A percentile compares a stretch with the other conserved stretches of the same genome.
Conservation (phyloP, 2,329 filamentous ascomycete genomes). For the Epichloe glyceriae region DNA sequence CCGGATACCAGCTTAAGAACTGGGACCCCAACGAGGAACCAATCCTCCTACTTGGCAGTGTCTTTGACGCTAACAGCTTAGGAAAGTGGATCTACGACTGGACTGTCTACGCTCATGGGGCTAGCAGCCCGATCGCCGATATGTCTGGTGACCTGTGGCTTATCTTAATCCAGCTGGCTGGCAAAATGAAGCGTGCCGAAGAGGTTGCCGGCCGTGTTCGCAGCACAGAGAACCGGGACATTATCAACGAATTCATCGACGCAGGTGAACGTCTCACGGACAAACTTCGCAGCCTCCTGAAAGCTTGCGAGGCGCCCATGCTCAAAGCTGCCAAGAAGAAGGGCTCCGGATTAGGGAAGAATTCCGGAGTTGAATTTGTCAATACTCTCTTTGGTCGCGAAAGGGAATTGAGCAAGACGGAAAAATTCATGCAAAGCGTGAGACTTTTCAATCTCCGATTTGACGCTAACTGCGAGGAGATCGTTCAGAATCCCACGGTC, state of each 20-base stretch:
- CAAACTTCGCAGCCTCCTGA: conserved; percentile 75
- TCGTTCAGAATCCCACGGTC: conserved; percentile 50
- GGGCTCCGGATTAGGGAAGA: conserved; percentile 63
- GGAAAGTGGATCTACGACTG: conserved; percentile 99
- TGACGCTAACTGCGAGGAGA: conserved; percentile 89
- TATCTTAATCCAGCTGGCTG: conserved; percentile 81
- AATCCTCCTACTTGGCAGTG: conserved; percentile 85
- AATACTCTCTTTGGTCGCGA: conserved; percentile 91
- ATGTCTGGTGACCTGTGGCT: conserved; percentile 94
- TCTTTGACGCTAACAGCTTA: conserved; percentile 93
- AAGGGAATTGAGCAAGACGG: conserved; percentile 75
- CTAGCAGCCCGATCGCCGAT: conserved; percentile 72
- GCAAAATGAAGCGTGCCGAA: conserved; percentile 85
- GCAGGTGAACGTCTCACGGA: conserved; percentile 77
- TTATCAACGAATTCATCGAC: conserved; percentile 82
- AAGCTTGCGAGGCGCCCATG: conserved; percentile 90
- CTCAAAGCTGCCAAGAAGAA: conserved; percentile 72
- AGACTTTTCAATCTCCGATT: conserved; percentile 87
- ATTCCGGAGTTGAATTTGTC: conserved; percentile 88
- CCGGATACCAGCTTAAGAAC: conserved; percentile 91
- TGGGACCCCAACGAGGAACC: conserved; percentile 94
- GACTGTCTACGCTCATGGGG: conserved; percentile 83
- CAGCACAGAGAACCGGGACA: conserved; percentile 58
- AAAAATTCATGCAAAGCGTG: conserved; percentile 83
- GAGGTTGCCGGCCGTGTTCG: conserved; percentile 63